A percentile compares a stretch with the other conserved stretches of the same genome.
Evolutionary conservation across 331 rosid genomes (phyloP).

Genomic region (Pyracantha coccinea): DNA sequence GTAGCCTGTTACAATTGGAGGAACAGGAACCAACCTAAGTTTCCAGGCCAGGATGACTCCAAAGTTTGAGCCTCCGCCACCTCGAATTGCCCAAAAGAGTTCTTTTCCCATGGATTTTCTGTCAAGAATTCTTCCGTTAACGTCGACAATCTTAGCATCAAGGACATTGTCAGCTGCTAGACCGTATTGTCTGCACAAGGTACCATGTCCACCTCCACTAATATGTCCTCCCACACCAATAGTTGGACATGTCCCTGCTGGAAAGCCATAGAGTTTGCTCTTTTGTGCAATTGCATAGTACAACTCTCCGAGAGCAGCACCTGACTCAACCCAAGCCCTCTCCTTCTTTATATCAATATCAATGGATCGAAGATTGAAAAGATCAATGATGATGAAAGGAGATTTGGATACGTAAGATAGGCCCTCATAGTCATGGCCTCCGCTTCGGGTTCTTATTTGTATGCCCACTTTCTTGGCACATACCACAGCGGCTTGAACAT

Average conservation of each 20-base stretch:
- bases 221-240: conserved; percentile 17
- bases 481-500: neutral
- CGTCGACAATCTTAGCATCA: conserved; percentile 17
- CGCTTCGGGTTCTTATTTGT: conserved; percentile 4
- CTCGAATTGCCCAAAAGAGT: conserved; percentile 30
- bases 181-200: conserved; percentile 19
- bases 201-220: conserved; percentile 22
- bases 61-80: conserved; percentile 32
- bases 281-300: conserved; percentile 18
- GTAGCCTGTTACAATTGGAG: conserved; percentile 12
- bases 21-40: conserved; percentile 14
- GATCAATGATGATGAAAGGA: conserved; percentile 26
- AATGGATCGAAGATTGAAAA: conserved; percentile 16
- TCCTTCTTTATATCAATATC: neutral
- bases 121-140: conserved; percentile 16
- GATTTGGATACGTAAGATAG: conserved; percentile 2
- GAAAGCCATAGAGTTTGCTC: conserved; percentile 15
- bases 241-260: conserved; percentile 19
- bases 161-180: conserved; percentile 19
- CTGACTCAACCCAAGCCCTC: conserved; percentile 11
- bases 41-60: conserved; percentile 31
- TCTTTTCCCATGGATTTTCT: conserved; percentile 26
- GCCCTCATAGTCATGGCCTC: conserved; percentile 22
- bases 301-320: conserved; percentile 16
- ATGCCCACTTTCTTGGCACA: neutral